Base-by-base conservation (phyloP, 805 yeast genomes). In the Metschnikowia aberdeeniae region DNA sequence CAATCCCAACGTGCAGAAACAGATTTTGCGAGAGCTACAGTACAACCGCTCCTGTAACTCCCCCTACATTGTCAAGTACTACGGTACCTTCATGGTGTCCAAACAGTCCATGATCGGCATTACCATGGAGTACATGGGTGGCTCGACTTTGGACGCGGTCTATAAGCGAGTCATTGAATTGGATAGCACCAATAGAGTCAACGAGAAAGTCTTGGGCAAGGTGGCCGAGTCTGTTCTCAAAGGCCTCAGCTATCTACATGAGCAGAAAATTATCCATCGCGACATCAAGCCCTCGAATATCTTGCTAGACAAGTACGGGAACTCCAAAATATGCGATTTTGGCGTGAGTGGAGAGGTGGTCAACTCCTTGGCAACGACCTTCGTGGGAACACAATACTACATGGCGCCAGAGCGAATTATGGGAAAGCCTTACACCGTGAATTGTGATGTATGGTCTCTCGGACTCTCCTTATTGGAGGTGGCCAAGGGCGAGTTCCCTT, bases 391-490 rank as follows among this genome's bases (percentile, higher is more conserved):
- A 0, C 90, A 96, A 9, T 92, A 88, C 62, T 93, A 93, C 64
- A 93, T 93, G 99, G 98, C 99, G 0, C 99, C 99, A 0, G 99
- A 93, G 64, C 76, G 99, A 56, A 92, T 93, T 42, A 87, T 87
- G 69, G 97, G 97, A 26, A 92, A 89, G 59, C 93, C 97, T 1
- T 93, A 93, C 60, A 85, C 96, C 9, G 97, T 92, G 3, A 87
- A 96, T 4, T 84, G 95, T 57, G 99, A 93, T 62, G 92, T 93
- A 12, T 93, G 99, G 99, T 89, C 97, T 1, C 67, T 93, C 28
- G 99, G 99, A 0, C 72, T 93, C 35, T 90, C 98, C 1, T 68
- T 93, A 38, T 69, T 93, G 58, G 99, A 93, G 61, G 97, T 92
- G 24, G 97, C 98, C 4, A 82, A 80, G 59, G 95, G 96, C n/a